These are phyloP conservation scores for Phytophthora pisi DNA, from an alignment of 352 stramenopile genomes.

Conservation along the genomic window DNA sequence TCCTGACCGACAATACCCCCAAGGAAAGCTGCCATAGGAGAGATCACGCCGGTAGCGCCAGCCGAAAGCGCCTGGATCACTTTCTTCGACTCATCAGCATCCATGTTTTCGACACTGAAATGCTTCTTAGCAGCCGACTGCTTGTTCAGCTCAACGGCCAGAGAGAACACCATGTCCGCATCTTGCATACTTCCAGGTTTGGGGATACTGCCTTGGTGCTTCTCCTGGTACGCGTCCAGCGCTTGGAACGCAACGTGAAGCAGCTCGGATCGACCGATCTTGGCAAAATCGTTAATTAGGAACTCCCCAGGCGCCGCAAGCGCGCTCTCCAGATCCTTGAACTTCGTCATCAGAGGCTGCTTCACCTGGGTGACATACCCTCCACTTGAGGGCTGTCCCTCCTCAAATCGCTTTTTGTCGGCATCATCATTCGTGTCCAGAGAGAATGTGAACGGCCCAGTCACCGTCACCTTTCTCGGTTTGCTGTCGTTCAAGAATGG, in stretches of 20 bases:
- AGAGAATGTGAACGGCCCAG: constrained; percentile 97
- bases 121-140: constrained; percentile 72
- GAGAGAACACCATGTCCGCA: constrained; percentile 85
- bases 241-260: constrained; percentile 92
- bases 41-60: constrained; percentile 91
- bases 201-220: constrained; percentile 80
- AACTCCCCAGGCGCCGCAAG: constrained; percentile 94
- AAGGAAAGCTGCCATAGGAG: constrained; percentile 96
- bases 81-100: constrained; percentile 72
- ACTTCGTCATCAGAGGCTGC: constrained; percentile 93
- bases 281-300: constrained; percentile 98
- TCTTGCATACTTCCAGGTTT: constrained; percentile 87
- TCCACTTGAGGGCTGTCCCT: constrained; percentile 66
- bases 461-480: constrained; percentile 76
- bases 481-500: constrained; percentile 84
- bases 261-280: constrained; percentile 92
- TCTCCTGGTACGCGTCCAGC: constrained; percentile 85
- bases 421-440: constrained; percentile 82
- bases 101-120: constrained; percentile 66
- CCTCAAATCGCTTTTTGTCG: constrained; percentile 73
- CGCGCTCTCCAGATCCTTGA: constrained; percentile 89
- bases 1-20: constrained; percentile 98
- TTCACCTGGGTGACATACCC: constrained; percentile 97
- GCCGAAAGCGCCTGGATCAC: constrained; percentile 82
- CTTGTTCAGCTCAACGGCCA: constrained; percentile 78